phyloP scores from a whole-genome alignment of 1,139 yeast genomes.

The Saccharomycopsis hybrid region DNA sequence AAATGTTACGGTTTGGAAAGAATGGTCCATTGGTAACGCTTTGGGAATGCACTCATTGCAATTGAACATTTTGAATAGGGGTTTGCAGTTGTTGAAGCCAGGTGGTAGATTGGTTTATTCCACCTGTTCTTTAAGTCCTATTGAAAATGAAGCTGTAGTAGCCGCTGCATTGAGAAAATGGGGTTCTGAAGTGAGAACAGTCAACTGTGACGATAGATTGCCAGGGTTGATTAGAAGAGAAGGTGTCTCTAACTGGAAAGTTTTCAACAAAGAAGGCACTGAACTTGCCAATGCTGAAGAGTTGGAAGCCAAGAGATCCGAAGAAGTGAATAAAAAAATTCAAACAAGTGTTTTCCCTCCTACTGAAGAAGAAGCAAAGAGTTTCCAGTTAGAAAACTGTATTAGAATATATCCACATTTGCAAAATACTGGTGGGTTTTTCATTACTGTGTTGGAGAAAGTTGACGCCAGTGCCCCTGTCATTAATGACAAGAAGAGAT shows the following conservation, averaged over 20 bases:
- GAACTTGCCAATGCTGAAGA: slow-evolving; percentile 30
- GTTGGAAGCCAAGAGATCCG: slow-evolving; percentile 26
- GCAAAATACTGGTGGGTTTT: slow-evolving; percentile 97
- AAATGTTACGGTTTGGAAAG: slow-evolving; percentile 94
- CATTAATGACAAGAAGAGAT: slow-evolving; percentile 28
- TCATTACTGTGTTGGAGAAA: slow-evolving; percentile 89
- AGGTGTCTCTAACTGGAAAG: slow-evolving; percentile 82
- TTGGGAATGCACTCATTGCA: slow-evolving; percentile 86
- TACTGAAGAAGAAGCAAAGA: slow-evolving; percentile 56
- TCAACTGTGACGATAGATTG: slow-evolving; percentile 64
- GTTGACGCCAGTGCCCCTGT: slow-evolving; percentile 22
- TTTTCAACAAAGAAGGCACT: slow-evolving; percentile 71
- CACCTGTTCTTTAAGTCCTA: slow-evolving; percentile 92
- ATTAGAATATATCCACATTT: slow-evolving; percentile 95
- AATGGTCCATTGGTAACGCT: slow-evolving; percentile 85
- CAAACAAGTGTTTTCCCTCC: slow-evolving; percentile 76
- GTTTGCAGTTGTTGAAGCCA: slow-evolving; percentile 76
- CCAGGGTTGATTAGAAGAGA: slow-evolving; percentile 72
- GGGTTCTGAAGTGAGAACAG: slow-evolving; percentile 53
- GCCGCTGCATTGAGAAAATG: slow-evolving; percentile 85
- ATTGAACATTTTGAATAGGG: slow-evolving; percentile 80
- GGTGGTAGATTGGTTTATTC: slow-evolving; percentile 96
- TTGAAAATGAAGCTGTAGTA: slow-evolving; percentile 95
- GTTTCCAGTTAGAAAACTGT: slow-evolving; percentile 67
- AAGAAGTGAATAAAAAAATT: slow-evolving; percentile 42